Percentiles rank a stretch among this genome's conserved stretches.
Evolutionary conservation across 495 filamentous ascomycete species (phyloP).

Genomic region (Talaromyces liani): DNA sequence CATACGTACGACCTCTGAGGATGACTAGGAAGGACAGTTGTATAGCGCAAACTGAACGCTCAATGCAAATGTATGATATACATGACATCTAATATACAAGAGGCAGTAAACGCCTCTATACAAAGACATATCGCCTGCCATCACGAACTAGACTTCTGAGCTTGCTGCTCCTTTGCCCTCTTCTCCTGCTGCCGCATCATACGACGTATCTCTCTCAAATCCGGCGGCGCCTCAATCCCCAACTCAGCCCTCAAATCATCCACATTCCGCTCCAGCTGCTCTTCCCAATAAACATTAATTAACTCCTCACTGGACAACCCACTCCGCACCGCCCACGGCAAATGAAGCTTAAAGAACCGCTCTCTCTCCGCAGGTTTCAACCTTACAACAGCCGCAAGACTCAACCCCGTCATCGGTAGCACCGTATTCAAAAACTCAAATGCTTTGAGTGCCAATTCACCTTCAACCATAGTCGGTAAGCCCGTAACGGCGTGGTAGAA

Average conservation of each 20-base stretch:
- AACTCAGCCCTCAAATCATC: constrained; percentile 63
- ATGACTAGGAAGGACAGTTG: neutral
- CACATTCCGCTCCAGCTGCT: constrained; percentile 82
- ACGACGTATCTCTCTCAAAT: constrained; percentile 74
- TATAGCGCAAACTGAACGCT: neutral
- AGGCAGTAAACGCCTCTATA: neutral
- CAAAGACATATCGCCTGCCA: neutral
- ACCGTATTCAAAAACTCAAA: constrained; percentile 94
- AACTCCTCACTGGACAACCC: constrained; percentile 70
- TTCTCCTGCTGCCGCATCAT: constrained; percentile 60
- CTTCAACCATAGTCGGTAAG: constrained; percentile 83
- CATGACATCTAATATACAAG: neutral
- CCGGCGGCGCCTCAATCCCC: constrained; percentile 81
- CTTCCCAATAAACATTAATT: constrained; percentile 98
- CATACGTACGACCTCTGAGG: neutral
- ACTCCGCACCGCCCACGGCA: constrained; percentile 87
- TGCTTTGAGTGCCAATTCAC: constrained; percentile 89
- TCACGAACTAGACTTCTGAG: neutral
- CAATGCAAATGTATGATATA: constrained; percentile 7
- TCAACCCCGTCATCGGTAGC: constrained; percentile 90
- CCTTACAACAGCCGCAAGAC: constrained; percentile 58
- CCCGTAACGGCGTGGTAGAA: constrained; percentile 97
- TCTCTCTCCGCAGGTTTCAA: constrained; percentile 69
- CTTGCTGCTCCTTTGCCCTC: constrained; percentile 14
- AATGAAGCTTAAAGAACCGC: constrained; percentile 66